Evolutionary conservation across 2,329 filamentous ascomycete genomes (phyloP), one percentile per base, ranked within the genome.

Genomic region (Nigrograna mackinnonii): DNA sequence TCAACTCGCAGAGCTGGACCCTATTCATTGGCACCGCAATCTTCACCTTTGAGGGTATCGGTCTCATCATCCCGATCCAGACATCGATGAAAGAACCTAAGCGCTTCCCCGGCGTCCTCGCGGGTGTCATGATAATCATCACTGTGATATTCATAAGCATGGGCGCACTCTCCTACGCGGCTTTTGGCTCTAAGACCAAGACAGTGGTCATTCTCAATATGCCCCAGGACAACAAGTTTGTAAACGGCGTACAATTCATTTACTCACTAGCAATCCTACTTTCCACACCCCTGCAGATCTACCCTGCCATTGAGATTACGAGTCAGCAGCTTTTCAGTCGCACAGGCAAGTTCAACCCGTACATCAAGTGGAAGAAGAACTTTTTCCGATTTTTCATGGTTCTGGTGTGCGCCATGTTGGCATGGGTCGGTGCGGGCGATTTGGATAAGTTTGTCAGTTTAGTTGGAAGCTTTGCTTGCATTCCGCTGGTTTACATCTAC

Each of bases 321-420:
- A 91, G 95, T 71, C 96, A 95, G 57, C 90, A 91, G 54, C 78
- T 97, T 5, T 99, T 97, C 69, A 95, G 89, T 18, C 81, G 87
- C 63, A 96, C 91, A 49, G 91, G 94, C 57, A 99, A 99, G 72
- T 96, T 96, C 74, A 96, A 97, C 65, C 91, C 91, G 1, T 94
- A 89, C 64, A 95, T 99, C 77, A 99, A 99, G 76, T 99, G 94
- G 94, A 89, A 97, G 79, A 99, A 99, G 83, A 99, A 99, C 58
- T 76, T 87, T 22, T 99, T 96, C 76, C 86, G 94, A 41, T 99
- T 97, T 77, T 85, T 92, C 63, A 83, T 96, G 49, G 94, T 97
- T 37, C 82, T 89, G 60, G 70, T 94, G 18, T 97, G 94, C 62
- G 88, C 91, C 1, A 71, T 84, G 44, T 87, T 99, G 52, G 92